These are phyloP conservation scores for Stenogyne calaminthoides DNA, from an alignment of 305 asterid species.

Conservation along the genomic window DNA sequence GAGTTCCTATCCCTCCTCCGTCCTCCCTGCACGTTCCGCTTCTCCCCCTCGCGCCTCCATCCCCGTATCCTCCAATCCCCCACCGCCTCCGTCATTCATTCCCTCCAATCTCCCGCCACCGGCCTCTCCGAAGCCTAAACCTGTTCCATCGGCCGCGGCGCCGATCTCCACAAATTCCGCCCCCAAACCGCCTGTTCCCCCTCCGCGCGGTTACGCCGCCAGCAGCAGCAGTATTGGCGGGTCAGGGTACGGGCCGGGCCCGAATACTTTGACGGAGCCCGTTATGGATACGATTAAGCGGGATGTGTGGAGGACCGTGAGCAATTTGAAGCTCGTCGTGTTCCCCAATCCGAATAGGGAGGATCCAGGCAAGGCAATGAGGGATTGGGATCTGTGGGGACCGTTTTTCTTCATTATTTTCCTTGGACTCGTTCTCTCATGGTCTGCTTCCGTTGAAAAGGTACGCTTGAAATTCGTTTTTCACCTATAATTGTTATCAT, in stretches of 20 bases:
- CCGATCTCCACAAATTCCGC: slow-evolving; percentile 4
- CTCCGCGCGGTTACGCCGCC: slow-evolving; percentile 30
- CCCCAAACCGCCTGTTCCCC: slow-evolving; percentile 46
- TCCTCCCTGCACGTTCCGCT: slow-evolving; percentile 61
- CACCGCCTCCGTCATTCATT: slow-evolving; percentile 39
- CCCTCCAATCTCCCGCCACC: slow-evolving; percentile 51
- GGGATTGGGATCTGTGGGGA: slow-evolving; percentile 95
- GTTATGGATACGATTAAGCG: slow-evolving; percentile 84
- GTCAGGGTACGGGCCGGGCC: slow-evolving; percentile 55
- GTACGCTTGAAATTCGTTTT: slow-evolving; percentile 27
- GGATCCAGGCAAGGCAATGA: slow-evolving; percentile 84
- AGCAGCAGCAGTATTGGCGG: slow-evolving; percentile 25
- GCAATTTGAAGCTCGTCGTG: slow-evolving; percentile 81
- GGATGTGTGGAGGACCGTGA: slow-evolving; percentile 71
- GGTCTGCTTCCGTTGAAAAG: slow-evolving; percentile 91
- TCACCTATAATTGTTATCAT: no score
- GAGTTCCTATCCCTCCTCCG: slow-evolving; percentile 57
- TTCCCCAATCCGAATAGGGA: slow-evolving; percentile 84
- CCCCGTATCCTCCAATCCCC: slow-evolving; percentile 55
- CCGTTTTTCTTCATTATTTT: slow-evolving; percentile 89
- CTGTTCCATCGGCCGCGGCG: slow-evolving; percentile 26
- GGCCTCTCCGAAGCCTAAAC: slow-evolving; percentile 27
- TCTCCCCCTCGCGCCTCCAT: slow-evolving; percentile 67
- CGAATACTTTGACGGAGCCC: slow-evolving; percentile 77
- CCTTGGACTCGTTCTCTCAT: slow-evolving; percentile 81